phyloP scores from a whole-genome alignment of 495 filamentous ascomycete species.

The Xylona heveae region DNA sequence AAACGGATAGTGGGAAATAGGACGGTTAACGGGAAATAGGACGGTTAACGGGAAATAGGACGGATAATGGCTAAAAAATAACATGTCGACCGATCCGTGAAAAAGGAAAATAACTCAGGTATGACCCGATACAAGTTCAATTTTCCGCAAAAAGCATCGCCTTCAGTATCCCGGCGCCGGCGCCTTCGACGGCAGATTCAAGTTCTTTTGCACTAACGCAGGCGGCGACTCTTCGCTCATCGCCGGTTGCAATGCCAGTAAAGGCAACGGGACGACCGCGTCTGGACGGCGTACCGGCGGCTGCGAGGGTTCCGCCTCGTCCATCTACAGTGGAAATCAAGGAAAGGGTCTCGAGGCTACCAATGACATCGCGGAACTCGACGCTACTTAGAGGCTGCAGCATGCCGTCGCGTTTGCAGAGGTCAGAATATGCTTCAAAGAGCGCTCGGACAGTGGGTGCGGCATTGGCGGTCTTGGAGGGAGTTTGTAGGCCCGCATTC shows the following conservation, averaged over 20 bases:
- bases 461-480: conserved; percentile 28
- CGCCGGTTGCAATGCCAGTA: conserved; percentile 19
- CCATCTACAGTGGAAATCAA: conserved; percentile 53
- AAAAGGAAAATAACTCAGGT: too few species aligned
- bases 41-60: too few species aligned
- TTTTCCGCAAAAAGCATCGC: too few species aligned
- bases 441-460: conserved; percentile 60
- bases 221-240: conserved; percentile 53
- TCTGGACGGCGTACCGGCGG: conserved; percentile 24
- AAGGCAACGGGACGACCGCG: conserved; percentile 12
- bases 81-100: too few species aligned
- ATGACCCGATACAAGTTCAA: too few species aligned
- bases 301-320: conserved; percentile 34
- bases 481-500: conserved; percentile 13
- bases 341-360: conserved; percentile 66
- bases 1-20: too few species aligned
- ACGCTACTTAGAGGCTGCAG: conserved; percentile 70
- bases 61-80: too few species aligned
- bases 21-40: too few species aligned
- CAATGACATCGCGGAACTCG: conserved; percentile 88
- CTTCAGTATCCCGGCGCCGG: conserved; percentile 32
- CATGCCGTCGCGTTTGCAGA: conserved; percentile 67
- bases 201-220: conserved; percentile 64
- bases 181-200: conserved; percentile 43
- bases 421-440: conserved; percentile 52